Conservation (phyloP, 495 filamentous ascomycete species). For the Neurospora sp. region DNA sequence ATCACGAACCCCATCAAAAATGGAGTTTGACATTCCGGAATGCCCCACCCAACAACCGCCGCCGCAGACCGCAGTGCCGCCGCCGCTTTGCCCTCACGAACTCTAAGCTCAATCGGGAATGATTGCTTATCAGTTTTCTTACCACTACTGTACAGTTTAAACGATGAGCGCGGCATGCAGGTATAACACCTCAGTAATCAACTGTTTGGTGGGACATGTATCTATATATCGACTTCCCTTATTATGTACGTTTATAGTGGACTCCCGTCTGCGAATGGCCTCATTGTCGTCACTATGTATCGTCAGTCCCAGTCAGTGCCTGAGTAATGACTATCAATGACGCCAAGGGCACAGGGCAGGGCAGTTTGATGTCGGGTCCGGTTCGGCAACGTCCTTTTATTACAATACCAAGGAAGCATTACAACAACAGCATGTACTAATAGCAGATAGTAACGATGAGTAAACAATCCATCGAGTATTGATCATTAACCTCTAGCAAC, state of each 20-base stretch:
- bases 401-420: no score
- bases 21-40: neutral
- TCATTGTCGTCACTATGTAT: neutral
- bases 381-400: neutral
- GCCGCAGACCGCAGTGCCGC: neutral
- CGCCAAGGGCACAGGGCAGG: neutral
- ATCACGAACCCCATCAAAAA: neutral
- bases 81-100: neutral
- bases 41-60: neutral
- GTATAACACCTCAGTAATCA: neutral
- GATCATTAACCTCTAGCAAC: neutral
- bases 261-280: neutral
- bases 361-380: neutral
- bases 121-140: neutral
- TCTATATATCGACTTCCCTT: neutral
- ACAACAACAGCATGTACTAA: no score
- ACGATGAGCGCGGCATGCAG: neutral
- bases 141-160: neutral
- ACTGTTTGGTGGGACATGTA: neutral
- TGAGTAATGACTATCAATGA: neutral
- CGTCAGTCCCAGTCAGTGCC: neutral
- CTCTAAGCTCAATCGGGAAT: neutral
- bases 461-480: neutral
- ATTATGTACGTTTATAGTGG: neutral
- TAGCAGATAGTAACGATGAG: no score